Conservation (phyloP, 805 yeast genomes). For the Saccharomyces eubayanus region DNA sequence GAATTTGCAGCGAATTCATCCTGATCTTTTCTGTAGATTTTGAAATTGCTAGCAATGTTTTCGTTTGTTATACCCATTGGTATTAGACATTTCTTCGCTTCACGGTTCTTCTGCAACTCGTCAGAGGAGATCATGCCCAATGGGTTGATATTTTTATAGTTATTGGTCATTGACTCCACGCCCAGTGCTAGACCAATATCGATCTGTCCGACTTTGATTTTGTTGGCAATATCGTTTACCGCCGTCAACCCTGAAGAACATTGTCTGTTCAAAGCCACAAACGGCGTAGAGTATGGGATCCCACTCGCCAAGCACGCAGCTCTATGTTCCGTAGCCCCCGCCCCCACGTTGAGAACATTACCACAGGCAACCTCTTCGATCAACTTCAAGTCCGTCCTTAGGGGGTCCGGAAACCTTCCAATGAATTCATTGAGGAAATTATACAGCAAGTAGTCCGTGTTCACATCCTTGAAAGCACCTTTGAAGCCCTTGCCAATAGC, state of each 20-base stretch:
- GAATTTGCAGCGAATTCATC: conserved; percentile 87
- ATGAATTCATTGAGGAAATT: conserved; percentile 58
- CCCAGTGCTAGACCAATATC: conserved; percentile 88
- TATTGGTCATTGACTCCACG: conserved; percentile 87
- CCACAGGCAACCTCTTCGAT: conserved; percentile 87
- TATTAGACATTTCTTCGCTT: conserved; percentile 67
- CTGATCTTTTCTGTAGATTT: conserved; percentile 60
- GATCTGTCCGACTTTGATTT: conserved; percentile 80
- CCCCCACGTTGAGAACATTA: conserved; percentile 84
- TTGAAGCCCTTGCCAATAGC: conserved; percentile 82
- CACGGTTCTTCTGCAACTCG: conserved; percentile 35
- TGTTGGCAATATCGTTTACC: conserved; percentile 80
- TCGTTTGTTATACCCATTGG: conserved; percentile 98
- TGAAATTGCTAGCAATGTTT: conserved; percentile 67
- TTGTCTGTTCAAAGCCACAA: conserved; percentile 82
- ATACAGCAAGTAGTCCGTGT: conserved; percentile 68
- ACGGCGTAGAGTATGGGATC: conserved; percentile 70
- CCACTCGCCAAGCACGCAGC: conserved; percentile 91
- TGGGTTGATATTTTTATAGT: conserved; percentile 69
- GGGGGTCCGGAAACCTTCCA: conserved; percentile 34
- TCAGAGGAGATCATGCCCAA: conserved; percentile 56
- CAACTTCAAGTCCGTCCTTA: conserved; percentile 43
- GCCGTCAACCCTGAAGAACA: conserved; percentile 94
- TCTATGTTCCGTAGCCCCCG: conserved; percentile 92
- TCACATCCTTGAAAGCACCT: conserved; percentile 77